Evolutionary conservation across 768 basidiomycete species (phyloP).

Genomic region (Imleria badia): DNA sequence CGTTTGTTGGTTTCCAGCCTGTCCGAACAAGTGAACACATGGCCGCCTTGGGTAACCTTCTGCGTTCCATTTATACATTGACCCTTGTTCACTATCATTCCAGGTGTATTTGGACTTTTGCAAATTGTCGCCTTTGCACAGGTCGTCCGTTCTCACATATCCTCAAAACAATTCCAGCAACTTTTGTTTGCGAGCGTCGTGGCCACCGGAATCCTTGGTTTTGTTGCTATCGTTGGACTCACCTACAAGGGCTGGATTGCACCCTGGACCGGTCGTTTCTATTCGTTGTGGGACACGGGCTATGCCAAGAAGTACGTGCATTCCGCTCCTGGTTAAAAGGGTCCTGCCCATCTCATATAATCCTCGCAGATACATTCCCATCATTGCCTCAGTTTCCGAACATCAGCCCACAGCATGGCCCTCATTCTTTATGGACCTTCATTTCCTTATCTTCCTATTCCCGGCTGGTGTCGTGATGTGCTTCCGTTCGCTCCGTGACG

Average conservation of each 20-base stretch:
- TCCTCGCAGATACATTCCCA: constrained; percentile 76
- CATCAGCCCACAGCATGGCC: constrained; percentile 99
- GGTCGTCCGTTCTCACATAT: constrained; percentile 84
- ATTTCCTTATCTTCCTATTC: constrained; percentile 97
- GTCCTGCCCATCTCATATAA: background rate
- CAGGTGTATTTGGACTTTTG: constrained; percentile 92
- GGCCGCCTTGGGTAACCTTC: constrained; percentile 80
- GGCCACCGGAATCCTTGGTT: constrained; percentile 67
- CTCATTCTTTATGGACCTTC: constrained; percentile 98
- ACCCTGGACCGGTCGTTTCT: constrained; percentile 99
- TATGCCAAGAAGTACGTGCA: constrained; percentile 89
- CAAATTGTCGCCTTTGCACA: constrained; percentile 95
- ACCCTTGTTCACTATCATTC: constrained; percentile 5
- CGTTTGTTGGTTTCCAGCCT: constrained; percentile 99
- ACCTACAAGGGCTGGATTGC: constrained; percentile 96
- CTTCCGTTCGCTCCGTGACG: constrained; percentile 93
- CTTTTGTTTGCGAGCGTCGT: constrained; percentile 73
- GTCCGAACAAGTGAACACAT: constrained; percentile 97
- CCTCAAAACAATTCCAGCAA: constrained; percentile 88
- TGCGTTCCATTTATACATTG: background rate
- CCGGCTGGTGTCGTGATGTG: constrained; percentile 94
- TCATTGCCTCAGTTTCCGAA: constrained; percentile 98
- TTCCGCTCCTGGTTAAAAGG: background rate
- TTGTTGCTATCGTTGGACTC: constrained; percentile 69
- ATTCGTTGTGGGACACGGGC: constrained; percentile 98